Evolutionary conservation across 2,329 filamentous ascomycete genomes (phyloP).

Genomic region (Phialophora verrucosa): DNA sequence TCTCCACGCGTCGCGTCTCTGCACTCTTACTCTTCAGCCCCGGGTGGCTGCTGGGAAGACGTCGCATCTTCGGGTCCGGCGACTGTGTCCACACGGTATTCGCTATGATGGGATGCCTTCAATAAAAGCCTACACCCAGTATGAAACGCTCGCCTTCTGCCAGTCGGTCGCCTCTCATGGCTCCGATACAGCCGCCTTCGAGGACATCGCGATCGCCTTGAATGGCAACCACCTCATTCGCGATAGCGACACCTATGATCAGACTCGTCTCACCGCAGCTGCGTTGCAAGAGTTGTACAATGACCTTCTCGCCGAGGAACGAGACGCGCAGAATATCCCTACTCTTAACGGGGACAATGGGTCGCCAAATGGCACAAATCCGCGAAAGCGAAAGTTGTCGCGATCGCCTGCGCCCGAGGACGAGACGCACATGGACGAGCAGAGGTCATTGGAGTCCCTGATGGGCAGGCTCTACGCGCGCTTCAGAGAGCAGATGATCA

Average conservation of each 20-base stretch:
- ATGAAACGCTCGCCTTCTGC: slow-evolving; percentile 86
- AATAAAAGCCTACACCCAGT: slow-evolving; percentile 73
- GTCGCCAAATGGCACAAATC: slow-evolving; percentile 47
- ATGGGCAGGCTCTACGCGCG: slow-evolving; percentile 75
- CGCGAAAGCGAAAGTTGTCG: slow-evolving; percentile 76
- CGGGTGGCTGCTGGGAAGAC: not conserved
- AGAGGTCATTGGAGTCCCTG: slow-evolving; percentile 48
- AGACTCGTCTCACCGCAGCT: slow-evolving; percentile 74
- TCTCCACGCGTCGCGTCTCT: slow-evolving; percentile 28
- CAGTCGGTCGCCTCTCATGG: slow-evolving; percentile 75
- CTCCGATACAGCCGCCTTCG: slow-evolving; percentile 69
- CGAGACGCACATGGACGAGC: slow-evolving; percentile 12
- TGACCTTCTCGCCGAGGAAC: slow-evolving; percentile 74
- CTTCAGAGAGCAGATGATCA: slow-evolving; percentile 73
- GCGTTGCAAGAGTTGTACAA: slow-evolving; percentile 80
- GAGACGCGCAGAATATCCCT: slow-evolving; percentile 42
- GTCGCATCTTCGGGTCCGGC: slow-evolving; percentile 10
- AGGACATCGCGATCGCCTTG: slow-evolving; percentile 74
- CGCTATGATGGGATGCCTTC: slow-evolving; percentile 59
- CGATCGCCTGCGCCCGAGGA: slow-evolving; percentile 62
- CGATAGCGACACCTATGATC: slow-evolving; percentile 73
- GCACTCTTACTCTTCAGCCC: not conserved
- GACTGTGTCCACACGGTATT: slow-evolving; percentile 23
- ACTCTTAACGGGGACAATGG: slow-evolving; percentile 45
- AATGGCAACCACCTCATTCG: slow-evolving; percentile 75